phyloP scores from a whole-genome alignment of 768 basidiomycete genomes.

The Russula olivacea region DNA sequence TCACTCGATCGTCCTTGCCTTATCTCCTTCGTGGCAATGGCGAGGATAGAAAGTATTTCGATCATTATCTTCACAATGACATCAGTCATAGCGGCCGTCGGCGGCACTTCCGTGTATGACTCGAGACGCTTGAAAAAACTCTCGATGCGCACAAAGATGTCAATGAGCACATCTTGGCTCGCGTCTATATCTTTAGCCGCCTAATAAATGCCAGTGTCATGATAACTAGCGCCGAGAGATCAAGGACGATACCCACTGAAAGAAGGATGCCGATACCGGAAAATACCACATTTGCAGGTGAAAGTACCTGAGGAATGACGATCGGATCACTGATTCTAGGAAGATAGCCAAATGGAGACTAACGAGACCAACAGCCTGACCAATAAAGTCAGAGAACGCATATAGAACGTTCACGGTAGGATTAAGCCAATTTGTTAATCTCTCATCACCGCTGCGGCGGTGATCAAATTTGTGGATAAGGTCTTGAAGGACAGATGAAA shows the following conservation, averaged over 20 bases:
- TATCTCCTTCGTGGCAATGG: constrained; percentile 1
- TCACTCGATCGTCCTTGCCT: not conserved
- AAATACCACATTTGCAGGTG: not conserved
- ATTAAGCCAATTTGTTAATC: not conserved
- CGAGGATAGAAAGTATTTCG: constrained; percentile 7
- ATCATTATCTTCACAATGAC: not conserved
- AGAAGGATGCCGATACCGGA: constrained; percentile 4
- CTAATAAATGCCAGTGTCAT: not conserved
- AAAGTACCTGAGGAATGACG: not conserved
- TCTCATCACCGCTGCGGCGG: not conserved
- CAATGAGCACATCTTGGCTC: not conserved
- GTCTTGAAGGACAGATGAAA: not conserved
- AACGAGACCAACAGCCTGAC: not conserved
- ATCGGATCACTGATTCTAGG: not conserved
- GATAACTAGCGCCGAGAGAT: not conserved
- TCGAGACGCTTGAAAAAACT: constrained; percentile 7
- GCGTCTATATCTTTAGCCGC: not conserved
- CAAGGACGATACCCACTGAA: not conserved
- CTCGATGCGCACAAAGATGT: constrained; percentile 3
- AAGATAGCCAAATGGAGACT: not conserved
- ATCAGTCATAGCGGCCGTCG: not conserved
- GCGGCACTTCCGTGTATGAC: not conserved
- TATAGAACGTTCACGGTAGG: constrained; percentile 3
- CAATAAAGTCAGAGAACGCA: not conserved
- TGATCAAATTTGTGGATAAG: not conserved